Conservation (phyloP, 169 alveolate species). For the Eimeria praecox region DNA sequence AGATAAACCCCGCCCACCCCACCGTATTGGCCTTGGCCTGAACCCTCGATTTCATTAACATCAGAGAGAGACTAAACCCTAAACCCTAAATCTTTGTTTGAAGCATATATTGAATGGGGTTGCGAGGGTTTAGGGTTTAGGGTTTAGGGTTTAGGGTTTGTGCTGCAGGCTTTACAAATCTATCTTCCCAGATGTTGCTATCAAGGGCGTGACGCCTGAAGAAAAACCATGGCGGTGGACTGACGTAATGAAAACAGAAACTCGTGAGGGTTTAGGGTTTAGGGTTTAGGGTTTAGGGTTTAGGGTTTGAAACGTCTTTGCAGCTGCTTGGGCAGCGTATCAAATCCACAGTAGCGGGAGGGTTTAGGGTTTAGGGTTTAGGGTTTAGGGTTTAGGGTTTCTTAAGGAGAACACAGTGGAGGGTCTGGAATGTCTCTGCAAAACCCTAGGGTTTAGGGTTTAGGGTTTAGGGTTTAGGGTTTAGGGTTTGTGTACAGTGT, state of each 20-base stretch:
- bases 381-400: constrained; percentile 29
- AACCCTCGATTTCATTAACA: no score
- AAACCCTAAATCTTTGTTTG: constrained; percentile 15
- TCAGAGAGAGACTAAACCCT: no score
- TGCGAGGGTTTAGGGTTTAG: constrained; percentile 7
- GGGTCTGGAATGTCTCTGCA: no score
- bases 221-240: constrained; percentile 24
- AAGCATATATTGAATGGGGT: background rate
- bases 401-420: background rate
- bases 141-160: constrained; percentile 35
- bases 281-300: constrained; percentile 58
- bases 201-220: background rate
- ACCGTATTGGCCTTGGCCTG: no score
- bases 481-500: background rate
- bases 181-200: background rate
- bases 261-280: constrained; percentile 28
- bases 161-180: constrained; percentile 35
- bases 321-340: background rate
- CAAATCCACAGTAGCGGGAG: no score
- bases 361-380: constrained; percentile 24
- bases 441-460: constrained; percentile 10
- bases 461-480: constrained; percentile 58
- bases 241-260: background rate
- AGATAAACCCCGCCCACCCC: no score
- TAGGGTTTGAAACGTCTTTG: background rate